Percentiles rank a stretch among this genome's conserved stretches.
Evolutionary conservation across 2,329 filamentous ascomycete genomes (phyloP).

Genomic region (Penicillium vulpinum): DNA sequence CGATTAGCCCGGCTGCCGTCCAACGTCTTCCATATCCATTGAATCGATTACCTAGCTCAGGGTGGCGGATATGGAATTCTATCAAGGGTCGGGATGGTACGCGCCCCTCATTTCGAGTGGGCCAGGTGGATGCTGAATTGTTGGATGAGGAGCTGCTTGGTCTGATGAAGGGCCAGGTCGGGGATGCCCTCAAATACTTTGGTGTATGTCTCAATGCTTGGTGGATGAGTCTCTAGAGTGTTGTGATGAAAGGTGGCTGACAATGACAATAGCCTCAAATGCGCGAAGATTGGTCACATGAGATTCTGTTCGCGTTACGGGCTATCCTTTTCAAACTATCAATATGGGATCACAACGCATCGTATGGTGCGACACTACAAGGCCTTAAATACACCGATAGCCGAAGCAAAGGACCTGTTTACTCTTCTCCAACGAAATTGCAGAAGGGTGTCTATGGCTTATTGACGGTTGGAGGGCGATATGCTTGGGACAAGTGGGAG

Average conservation of each 20-base stretch:
- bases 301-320: conserved; percentile 76
- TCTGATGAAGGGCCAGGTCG: conserved; percentile 82
- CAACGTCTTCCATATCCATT: conserved; percentile 64
- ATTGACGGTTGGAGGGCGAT: conserved; percentile 81
- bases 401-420: conserved; percentile 61
- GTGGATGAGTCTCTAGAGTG: background rate
- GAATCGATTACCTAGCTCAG: conserved; percentile 50
- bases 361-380: conserved; percentile 89
- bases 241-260: background rate
- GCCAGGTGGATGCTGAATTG: conserved; percentile 92
- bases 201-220: conserved; percentile 52
- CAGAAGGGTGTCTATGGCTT: conserved; percentile 85
- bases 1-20: conserved; percentile 54
- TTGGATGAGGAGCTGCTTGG: conserved; percentile 88
- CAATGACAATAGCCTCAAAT: conserved; percentile 55
- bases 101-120: conserved; percentile 83
- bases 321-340: conserved; percentile 88
- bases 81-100: conserved; percentile 75
- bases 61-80: conserved; percentile 64
- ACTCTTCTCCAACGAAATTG: conserved; percentile 70
- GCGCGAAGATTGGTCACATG: conserved; percentile 81
- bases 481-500: conserved; percentile 91
- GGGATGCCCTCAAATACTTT: conserved; percentile 84
- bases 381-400: conserved; percentile 89
- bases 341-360: conserved; percentile 94